Base-by-base conservation (phyloP, 495 filamentous ascomycete species). In the Parachaetomium inaequale region DNA sequence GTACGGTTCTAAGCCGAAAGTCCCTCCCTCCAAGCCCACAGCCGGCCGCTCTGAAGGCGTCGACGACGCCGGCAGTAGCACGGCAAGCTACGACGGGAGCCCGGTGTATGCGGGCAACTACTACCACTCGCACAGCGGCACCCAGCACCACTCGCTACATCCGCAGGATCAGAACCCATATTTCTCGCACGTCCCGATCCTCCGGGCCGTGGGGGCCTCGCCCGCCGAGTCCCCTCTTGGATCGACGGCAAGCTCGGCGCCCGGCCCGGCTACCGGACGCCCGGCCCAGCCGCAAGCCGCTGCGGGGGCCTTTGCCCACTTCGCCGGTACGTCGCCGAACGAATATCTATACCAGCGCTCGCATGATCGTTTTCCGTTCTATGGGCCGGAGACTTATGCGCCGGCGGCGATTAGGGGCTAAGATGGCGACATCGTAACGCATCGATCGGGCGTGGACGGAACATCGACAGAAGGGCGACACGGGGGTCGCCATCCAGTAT, bases 1-100 rank as follows among this genome's bases (percentile, higher is more conserved):
- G 78, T 81, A 78, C 67, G 73, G 76, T 17, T 72, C 77, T 46
- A 80, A 81, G 69, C 76, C 74, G 29, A 70, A 74, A 6, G 74
- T 67, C 61, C 72, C 75, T 28, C 70, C 72, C 29, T 26, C 64
- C 58, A 77, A 72, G 42, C 68, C 73, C 32, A 65, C 55, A 10
- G 64, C 31, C 26, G 68, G 68, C 36, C 72, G 71, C 17, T 57
- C 64, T 8, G 72, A 74, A 21, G 73, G 74, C 11, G 52, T 64
- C 12, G 71, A 74, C 32, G 73, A 75, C 17, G 32, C 40, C 49
- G 70, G 69, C 55, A 73, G 71, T 66, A 72, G 46, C 62, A 65
- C 64, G 26, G 71, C 73, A 19, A 76, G 74, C 63, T 68, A 68
- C 34, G 70, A 73, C n/a, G 73, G 73, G 4, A 79, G 72, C 53